Percentiles rank a stretch among this genome's conserved stretches.
Conservation (phyloP, 192 early-diverging fungal species). For the Coemansia sp. region DNA sequence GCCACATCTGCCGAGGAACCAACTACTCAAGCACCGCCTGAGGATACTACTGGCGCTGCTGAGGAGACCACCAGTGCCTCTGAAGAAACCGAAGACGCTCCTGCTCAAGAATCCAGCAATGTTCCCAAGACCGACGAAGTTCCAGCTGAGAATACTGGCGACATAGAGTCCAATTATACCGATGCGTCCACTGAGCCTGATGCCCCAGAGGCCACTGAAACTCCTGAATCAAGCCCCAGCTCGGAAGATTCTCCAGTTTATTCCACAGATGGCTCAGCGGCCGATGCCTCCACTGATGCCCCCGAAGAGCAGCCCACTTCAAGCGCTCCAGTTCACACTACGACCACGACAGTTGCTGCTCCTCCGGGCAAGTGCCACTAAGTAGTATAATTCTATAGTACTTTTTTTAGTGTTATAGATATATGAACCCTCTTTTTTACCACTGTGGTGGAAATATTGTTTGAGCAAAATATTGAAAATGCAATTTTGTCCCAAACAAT, state of each 20-base stretch:
- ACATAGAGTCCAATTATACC: not conserved
- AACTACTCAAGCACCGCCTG: not conserved
- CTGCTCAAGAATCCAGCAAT: no score
- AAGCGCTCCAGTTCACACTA: conserved; percentile 13
- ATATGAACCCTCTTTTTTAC: no score
- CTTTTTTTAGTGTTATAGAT: no score
- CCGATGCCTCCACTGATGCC: conserved; percentile 4
- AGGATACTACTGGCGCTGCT: conserved; percentile 9
- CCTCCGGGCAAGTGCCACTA: conserved; percentile 39
- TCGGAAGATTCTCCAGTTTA: not conserved
- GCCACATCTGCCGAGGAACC: not conserved
- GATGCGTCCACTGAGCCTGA: not conserved
- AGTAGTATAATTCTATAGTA: no score
- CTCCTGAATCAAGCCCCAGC: not conserved
- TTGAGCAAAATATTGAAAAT: no score
- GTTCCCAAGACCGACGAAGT: no score
- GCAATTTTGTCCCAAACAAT: no score
- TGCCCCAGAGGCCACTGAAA: not conserved
- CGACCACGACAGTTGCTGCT: conserved; percentile 2
- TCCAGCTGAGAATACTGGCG: no score
- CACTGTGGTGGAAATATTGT: no score
- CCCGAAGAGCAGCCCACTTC: conserved; percentile 11
- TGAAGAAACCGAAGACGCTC: not conserved
- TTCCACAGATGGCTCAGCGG: conserved; percentile 4
- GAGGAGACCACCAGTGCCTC: not conserved